Base-by-base conservation (phyloP, 257 asterid genomes). In the Rauvolfia tetraphylla region DNA sequence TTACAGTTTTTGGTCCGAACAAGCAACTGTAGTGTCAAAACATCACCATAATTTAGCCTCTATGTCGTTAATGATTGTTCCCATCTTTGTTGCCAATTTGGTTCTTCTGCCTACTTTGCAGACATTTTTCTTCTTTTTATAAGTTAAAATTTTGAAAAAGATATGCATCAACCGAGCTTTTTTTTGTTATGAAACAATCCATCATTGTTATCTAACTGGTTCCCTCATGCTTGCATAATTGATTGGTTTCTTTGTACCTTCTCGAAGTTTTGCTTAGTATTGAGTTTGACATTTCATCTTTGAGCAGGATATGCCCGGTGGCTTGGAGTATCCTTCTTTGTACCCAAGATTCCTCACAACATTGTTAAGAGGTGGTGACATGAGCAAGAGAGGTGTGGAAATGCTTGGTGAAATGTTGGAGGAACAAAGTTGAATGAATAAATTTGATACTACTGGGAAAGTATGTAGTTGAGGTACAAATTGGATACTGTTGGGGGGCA, bases 331-430 rank as follows among this genome's bases (percentile, higher is more conserved):
- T 85, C 88, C 90, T 63, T 33, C 92, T 29, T 39, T 85, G 79
- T 90, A 85, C 82, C 97, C 97, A 27, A 92, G 97, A 84, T 88
- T 90, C 77, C 94, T 94, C 68, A 92, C 97, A 31, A 88, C 96
- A 15, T 81, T 94, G 87, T 76, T 94, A 80, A 88, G 90, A 80
- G 87, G 97, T 68, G 97, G 91, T 74, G 97, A 93, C 57, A 79
- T 90, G 89, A 90, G 92, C 86, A 90, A 86, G 86, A 85, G 95
- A 86, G 78, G 91, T 33, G 94, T 83, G 80, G 97, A 93, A 83
- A 87, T 92, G 88, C 96, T 92, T 1, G 96, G 95, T 44, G 95
- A 92, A 88, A 92, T 94, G 98, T 79, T 94, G 89, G 96, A 90
- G 87, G 93, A 94, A 77, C 89, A 89, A 81, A 89, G 89, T 71